phyloP scores from a whole-genome alignment of 2,329 filamentous ascomycete genomes.

The Botrytis aclada region DNA sequence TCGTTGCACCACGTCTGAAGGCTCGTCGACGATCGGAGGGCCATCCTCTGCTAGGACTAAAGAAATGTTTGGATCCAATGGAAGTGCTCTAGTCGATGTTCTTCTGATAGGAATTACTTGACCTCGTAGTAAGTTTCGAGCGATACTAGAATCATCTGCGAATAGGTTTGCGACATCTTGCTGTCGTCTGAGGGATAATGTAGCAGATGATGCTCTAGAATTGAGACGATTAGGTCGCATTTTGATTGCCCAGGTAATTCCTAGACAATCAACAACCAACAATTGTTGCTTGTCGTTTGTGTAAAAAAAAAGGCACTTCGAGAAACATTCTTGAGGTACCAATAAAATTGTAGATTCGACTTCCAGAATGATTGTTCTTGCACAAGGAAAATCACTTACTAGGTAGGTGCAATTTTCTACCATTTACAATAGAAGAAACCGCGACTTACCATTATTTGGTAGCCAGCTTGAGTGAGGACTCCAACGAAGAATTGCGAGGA shows the following conservation, averaged over 20 bases:
- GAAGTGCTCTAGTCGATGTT: constrained; percentile 23
- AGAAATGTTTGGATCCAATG: constrained; percentile 13
- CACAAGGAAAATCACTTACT: background rate
- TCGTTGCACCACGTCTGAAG: background rate
- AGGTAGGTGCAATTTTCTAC: background rate
- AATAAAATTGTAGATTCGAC: background rate
- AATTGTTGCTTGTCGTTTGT: background rate
- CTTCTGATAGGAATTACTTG: constrained; percentile 26
- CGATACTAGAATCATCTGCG: constrained; percentile 30
- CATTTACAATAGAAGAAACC: constrained; percentile 8
- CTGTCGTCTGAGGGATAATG: constrained; percentile 27
- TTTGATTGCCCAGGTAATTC: constrained; percentile 17
- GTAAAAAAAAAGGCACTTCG: background rate
- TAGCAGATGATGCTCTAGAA: constrained; percentile 32
- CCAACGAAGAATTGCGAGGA: background rate
- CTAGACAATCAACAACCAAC: constrained; percentile 11
- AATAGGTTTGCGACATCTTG: constrained; percentile 20
- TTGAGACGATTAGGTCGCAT: constrained; percentile 37
- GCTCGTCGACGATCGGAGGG: background rate
- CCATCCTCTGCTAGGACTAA: background rate
- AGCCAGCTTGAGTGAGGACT: background rate
- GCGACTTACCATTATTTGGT: constrained; percentile 10
- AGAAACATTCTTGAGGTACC: background rate
- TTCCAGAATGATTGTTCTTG: background rate
- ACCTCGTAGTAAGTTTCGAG: constrained; percentile 28